These are phyloP conservation scores for Trichoderma sp. DNA, from an alignment of 2,329 filamentous ascomycete species.

Conservation along the genomic window DNA sequence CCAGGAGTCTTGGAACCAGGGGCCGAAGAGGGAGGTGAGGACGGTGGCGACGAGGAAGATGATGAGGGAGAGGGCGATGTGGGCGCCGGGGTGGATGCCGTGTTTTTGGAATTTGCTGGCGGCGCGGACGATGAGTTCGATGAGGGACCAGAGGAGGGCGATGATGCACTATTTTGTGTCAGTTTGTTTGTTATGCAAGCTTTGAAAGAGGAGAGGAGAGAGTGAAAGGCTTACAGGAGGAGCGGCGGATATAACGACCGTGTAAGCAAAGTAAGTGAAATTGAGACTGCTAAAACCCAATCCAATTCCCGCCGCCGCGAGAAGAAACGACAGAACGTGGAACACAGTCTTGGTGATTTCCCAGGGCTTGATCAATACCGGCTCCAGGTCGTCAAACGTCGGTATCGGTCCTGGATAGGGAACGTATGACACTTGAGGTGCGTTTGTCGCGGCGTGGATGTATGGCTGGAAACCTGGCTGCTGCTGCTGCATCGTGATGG, in stretches of 20 bases:
- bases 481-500: background rate
- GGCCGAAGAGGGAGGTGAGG: constrained; percentile 30
- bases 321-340: background rate
- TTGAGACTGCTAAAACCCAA: background rate
- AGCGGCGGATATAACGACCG: background rate
- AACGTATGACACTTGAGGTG: background rate
- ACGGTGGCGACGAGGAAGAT: constrained; percentile 40
- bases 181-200: background rate
- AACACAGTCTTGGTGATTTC: background rate
- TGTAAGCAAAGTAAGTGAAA: background rate
- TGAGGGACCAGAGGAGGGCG: constrained; percentile 40
- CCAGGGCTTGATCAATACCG: background rate
- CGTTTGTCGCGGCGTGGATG: background rate
- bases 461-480: background rate
- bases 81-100: constrained; percentile 46
- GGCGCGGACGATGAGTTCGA: constrained; percentile 42
- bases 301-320: background rate
- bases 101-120: constrained; percentile 33
- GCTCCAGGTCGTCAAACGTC: background rate
- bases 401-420: background rate
- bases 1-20: constrained; percentile 17
- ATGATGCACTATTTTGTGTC: constrained; percentile 36
- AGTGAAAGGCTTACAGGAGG: background rate
- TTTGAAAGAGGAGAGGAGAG: background rate
- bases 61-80: constrained; percentile 45